phyloP scores from a whole-genome alignment of 768 basidiomycete genomes.

The Paxillus involutus region DNA sequence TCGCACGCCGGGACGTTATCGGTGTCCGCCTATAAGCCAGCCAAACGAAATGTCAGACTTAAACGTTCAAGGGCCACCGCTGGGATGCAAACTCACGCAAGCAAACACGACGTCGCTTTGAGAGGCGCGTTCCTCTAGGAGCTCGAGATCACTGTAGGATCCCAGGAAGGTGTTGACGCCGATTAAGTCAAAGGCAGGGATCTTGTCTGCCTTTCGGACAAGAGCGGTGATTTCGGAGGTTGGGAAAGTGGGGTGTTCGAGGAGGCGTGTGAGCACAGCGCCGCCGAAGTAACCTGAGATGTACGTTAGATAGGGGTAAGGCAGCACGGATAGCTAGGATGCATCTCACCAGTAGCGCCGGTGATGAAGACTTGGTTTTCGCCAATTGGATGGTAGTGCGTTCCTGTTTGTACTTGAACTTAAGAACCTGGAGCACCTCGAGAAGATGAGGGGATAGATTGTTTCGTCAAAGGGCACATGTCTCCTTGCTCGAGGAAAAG shows the following conservation, averaged over 20 bases:
- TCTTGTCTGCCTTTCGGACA: too few relatives aligned
- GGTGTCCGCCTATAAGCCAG: slow-evolving; percentile 49
- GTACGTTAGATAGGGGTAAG: not conserved
- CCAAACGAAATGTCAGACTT: too few relatives aligned
- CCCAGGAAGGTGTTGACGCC: slow-evolving; percentile 36
- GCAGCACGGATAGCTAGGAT: not conserved
- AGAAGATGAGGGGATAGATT: too few relatives aligned
- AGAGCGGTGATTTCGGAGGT: slow-evolving; percentile 28
- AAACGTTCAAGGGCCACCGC: too few relatives aligned
- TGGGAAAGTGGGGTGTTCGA: slow-evolving; percentile 22
- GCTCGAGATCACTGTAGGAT: slow-evolving; percentile 40
- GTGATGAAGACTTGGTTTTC: slow-evolving; percentile 42
- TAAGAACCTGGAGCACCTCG: too few relatives aligned
- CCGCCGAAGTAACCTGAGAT: slow-evolving; percentile 35
- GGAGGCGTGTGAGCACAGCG: too few relatives aligned
- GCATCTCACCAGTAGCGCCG: slow-evolving; percentile 42
- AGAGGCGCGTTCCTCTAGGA: slow-evolving; percentile 45
- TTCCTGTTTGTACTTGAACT: too few relatives aligned
- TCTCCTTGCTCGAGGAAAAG: too few relatives aligned
- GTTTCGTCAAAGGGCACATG: too few relatives aligned
- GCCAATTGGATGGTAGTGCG: too few relatives aligned
- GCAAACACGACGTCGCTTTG: slow-evolving; percentile 45
- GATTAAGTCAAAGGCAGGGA: too few relatives aligned
- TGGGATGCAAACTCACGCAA: slow-evolving; percentile 36
- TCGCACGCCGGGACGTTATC: slow-evolving; percentile 46